Evolutionary conservation across 306 rosid species (phyloP).

Genomic region (Ziziphus jujuba): DNA sequence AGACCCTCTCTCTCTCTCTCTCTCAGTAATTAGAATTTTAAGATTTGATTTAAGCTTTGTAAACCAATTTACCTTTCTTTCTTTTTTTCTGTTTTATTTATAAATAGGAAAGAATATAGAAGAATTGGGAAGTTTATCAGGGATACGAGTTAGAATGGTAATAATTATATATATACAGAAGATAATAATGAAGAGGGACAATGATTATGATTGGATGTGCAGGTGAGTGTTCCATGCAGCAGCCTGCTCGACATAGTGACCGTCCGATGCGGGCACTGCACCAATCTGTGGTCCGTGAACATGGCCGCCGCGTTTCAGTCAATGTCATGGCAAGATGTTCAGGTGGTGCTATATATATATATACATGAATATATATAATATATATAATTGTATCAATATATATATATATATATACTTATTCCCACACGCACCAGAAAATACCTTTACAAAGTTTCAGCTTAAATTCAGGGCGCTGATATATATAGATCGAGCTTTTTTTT

Average conservation of each 20-base stretch:
- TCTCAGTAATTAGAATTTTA: too few relatives aligned
- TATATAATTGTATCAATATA: too few relatives aligned
- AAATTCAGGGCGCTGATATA: constrained; percentile 41
- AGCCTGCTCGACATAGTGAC: constrained; percentile 90
- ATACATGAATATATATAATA: background rate
- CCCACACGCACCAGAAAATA: background rate
- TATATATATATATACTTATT: too few relatives aligned
- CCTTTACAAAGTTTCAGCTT: constrained; percentile 20
- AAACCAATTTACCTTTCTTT: too few relatives aligned
- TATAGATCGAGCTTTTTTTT: constrained; percentile 23
- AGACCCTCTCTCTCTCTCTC: too few relatives aligned
- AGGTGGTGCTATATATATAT: constrained; percentile 38
- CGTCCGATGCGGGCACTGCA: constrained; percentile 99
- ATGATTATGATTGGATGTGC: constrained; percentile 7
- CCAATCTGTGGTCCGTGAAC: constrained; percentile 98
- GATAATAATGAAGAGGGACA: background rate
- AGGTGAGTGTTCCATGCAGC: constrained; percentile 99
- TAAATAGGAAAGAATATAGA: background rate
- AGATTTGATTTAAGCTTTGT: too few relatives aligned
- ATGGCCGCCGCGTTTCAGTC: constrained; percentile 99
- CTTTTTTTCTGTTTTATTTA: background rate
- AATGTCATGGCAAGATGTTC: constrained; percentile 86
- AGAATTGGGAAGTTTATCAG: background rate
- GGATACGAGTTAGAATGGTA: too few relatives aligned
- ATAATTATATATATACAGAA: too few relatives aligned